A percentile compares a stretch with the other conserved stretches of the same genome.
Evolutionary conservation across 2,329 filamentous ascomycete genomes (phyloP).

Genomic region (Graphiopsis chlorocephala): DNA sequence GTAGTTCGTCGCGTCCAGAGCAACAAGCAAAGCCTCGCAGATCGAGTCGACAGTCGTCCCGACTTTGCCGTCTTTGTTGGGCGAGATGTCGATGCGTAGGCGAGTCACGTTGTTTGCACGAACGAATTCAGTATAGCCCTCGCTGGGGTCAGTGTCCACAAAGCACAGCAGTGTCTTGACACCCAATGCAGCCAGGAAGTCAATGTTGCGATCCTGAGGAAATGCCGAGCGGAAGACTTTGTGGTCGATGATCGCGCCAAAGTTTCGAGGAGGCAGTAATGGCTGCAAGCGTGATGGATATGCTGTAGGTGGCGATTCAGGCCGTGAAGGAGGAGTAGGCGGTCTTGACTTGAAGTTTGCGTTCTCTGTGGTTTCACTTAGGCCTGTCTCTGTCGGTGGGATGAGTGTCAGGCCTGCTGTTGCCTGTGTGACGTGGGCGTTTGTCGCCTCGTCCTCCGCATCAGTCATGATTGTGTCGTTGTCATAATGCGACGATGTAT

Average conservation of each 20-base stretch:
- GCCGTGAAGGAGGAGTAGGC: conserved; percentile 27
- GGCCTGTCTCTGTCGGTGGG: not conserved
- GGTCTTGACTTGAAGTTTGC: conserved; percentile 23
- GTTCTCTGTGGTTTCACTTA: not conserved
- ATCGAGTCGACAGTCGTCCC: conserved; percentile 66
- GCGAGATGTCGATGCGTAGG: conserved; percentile 71
- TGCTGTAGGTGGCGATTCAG: conserved; percentile 1
- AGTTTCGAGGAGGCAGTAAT: conserved; percentile 63
- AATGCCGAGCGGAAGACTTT: conserved; percentile 80
- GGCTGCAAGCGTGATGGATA: conserved; percentile 38
- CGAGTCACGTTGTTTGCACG: conserved; percentile 66
- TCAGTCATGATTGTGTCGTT: conserved; percentile 8
- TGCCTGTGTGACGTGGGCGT: not conserved
- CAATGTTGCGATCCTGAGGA: conserved; percentile 67
- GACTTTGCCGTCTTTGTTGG: conserved; percentile 73
- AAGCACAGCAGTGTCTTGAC: conserved; percentile 77
- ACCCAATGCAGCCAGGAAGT: conserved; percentile 64
- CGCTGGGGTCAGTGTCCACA: conserved; percentile 46
- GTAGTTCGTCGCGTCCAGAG: conserved; percentile 70
- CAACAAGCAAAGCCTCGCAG: conserved; percentile 65
- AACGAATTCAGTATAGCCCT: conserved; percentile 61
- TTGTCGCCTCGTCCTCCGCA: not conserved
- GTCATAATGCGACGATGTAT: not conserved
- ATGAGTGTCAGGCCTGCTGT: not conserved
- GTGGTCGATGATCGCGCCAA: conserved; percentile 69